phyloP scores from a whole-genome alignment of 768 basidiomycete genomes.

The Collybia sp. region DNA sequence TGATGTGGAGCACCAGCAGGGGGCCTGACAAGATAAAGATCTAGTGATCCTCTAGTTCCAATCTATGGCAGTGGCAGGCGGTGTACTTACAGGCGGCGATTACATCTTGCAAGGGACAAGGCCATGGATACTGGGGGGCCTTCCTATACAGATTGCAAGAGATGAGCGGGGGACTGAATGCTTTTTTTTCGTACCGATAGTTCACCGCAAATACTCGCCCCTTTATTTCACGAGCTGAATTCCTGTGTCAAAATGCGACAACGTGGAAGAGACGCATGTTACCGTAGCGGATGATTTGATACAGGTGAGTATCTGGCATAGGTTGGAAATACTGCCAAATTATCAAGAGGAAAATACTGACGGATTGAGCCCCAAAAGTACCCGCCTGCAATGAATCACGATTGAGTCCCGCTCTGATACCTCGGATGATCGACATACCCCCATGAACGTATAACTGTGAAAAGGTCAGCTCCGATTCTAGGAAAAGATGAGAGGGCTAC shows the following conservation, averaged over 20 bases:
- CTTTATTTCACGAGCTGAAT: slow-evolving; percentile 61
- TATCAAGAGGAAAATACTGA: slow-evolving; percentile 18
- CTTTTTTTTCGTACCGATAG: slow-evolving; percentile 24
- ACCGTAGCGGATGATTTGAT: slow-evolving; percentile 57
- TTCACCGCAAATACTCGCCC: slow-evolving; percentile 65
- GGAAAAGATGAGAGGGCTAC: slow-evolving; percentile 17
- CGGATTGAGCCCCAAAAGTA: slow-evolving; percentile 67
- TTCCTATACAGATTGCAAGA: slow-evolving; percentile 37
- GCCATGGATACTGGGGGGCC: slow-evolving; percentile 85
- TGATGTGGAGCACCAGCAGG: slow-evolving; percentile 60
- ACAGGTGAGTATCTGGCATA: slow-evolving; percentile 49
- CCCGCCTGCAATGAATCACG: slow-evolving; percentile 33
- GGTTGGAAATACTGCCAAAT: not conserved
- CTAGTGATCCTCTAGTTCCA: slow-evolving; percentile 20
- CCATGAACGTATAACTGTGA: slow-evolving; percentile 63
- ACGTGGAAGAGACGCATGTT: not conserved
- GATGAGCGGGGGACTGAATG: not conserved
- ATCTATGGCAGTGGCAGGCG: not conserved
- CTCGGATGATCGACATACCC: slow-evolving; percentile 25
- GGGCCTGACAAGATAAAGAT: slow-evolving; percentile 71
- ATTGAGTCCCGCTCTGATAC: not conserved
- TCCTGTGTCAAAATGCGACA: too few species aligned
- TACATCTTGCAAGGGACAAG: slow-evolving; percentile 71
- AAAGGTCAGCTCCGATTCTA: slow-evolving; percentile 2
- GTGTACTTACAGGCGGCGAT: slow-evolving; percentile 58